Percentiles rank a stretch among this genome's conserved stretches.
Evolutionary conservation across 2,329 filamentous ascomycete species (phyloP).

Genomic region (Calcarisporium arbuscula): DNA sequence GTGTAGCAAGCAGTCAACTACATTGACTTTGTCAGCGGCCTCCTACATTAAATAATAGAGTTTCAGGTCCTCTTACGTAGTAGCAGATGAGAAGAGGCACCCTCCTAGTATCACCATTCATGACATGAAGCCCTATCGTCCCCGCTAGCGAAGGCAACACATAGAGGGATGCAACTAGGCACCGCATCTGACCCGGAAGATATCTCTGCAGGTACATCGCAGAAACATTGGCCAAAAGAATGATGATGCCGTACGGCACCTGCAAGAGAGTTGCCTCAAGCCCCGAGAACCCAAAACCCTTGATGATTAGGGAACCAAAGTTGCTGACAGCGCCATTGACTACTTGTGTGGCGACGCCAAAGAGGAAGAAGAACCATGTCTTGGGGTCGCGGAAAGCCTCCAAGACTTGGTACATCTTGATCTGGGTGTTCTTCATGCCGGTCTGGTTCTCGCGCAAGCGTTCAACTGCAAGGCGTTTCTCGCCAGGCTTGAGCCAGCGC

Average conservation of each 20-base stretch:
- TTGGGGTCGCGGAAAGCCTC: constrained; percentile 26
- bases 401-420: constrained; percentile 21
- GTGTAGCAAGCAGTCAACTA: too few species aligned
- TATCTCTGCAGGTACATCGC: too few species aligned
- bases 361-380: constrained; percentile 22
- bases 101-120: too few species aligned
- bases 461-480: constrained; percentile 22
- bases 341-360: constrained; percentile 19
- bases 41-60: too few species aligned
- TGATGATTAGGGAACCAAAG: constrained; percentile 34
- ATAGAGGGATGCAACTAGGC: too few species aligned
- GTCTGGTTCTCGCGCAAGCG: constrained; percentile 27
- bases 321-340: constrained; percentile 22
- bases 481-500: constrained; percentile 19
- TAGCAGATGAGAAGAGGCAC: too few species aligned
- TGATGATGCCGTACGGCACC: constrained; percentile 5
- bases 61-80: too few species aligned
- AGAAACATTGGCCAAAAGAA: too few species aligned
- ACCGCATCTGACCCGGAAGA: too few species aligned
- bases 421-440: constrained; percentile 23
- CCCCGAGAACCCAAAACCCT: constrained; percentile 11
- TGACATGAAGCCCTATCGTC: too few species aligned
- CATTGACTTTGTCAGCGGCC: too few species aligned
- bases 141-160: too few species aligned
- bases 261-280: constrained; percentile 10